Evolutionary conservation across 345 rosid genomes (phyloP), one percentile per base, ranked within the genome.

Genomic region (Citrus maxima): DNA sequence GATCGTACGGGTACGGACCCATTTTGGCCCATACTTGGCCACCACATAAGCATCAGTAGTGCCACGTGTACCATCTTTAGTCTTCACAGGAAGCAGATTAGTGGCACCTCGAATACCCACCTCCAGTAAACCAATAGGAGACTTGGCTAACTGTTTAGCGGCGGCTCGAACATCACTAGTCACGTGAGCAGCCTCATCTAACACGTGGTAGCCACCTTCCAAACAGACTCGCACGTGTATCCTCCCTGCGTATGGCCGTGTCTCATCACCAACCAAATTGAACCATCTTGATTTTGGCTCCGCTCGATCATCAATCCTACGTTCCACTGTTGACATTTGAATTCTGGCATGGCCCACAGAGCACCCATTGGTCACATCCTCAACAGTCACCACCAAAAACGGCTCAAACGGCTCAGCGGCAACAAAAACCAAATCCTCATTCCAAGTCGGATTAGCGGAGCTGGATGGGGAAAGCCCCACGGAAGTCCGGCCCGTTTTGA

Each of bases 401-500:
- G 98, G 98, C 87, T 93, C 98, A 82, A 95, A 93, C 80, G 97
- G 95, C 87, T 93, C 98, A 0, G 95, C 95, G 49, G 98, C 98
- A 64, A 93, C 97, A 61, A 95, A 95, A 56, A 95, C 83, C 19
- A 95, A 88, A 81, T 95, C 98, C 87, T 95, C 98, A 5, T 95
- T 95, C 98, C 98, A 95, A 16, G 95, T 89, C 65, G 98, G 95
- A 81, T 90, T 92, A 37, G 83, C 84, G 2, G 90, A 90, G 80
- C 83, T 80, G 38, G 89, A 79, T 1, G 93, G 86, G 6, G 84
- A 76, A 3, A 89, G 80, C 8, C 95, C 92, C 0, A 87, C 84
- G 0, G 87, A 77, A 35, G 91, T 87, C 81, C 97, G 85, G 35
- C 88, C 87, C 25, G 98, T 95, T 82, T 95, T 95, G 76, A 92